Evolutionary conservation across 768 basidiomycete species (phyloP), one percentile per base, ranked within the genome.

Genomic region (Podaxis sp.): DNA sequence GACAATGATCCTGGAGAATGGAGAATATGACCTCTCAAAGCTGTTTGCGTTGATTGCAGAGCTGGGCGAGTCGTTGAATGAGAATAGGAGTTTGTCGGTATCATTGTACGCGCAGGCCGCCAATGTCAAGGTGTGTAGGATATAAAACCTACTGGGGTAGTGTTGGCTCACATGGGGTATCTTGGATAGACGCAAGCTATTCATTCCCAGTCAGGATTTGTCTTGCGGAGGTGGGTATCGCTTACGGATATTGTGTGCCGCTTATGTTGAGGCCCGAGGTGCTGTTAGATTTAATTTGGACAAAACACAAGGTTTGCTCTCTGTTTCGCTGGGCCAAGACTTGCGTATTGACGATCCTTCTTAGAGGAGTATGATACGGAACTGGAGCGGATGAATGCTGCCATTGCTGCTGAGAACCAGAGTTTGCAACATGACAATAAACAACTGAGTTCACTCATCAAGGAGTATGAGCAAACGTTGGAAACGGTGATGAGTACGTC

Each of bases 401-500:
- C 85, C 53, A 88, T 99, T 69, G 77, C 83, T 4, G 76, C 83
- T 24, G 96, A 99, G 73, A 99, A 99, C 72, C 89, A 91, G 68
- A 76, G 79, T 5, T 79, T 99, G 48, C 86, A 92, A 69, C 86
- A 96, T 68, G 97, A 99, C 77, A 99, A 99, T 80, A 96, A 97
- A 72, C 96, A 99, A 68, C 82, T 99, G 36, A 92, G 89, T 66
- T 79, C 83, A 4, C 79, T 99, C 58, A 89, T 99, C 69, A 95
- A 95, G 69, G 97, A 99, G 73, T 99, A 97, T 70, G 97, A 99
- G 73, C 91, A 93, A 71, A 98, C 96, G 0, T 78, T 99, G 36
- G 97, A 99, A 75, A 92, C 84, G 6, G 86, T 99, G 49, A 99
- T 99, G 97, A 85, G 88, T 82, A 52, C 42, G 66, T 74, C 67